phyloP scores from a whole-genome alignment of 2,329 filamentous ascomycete species.

The Talaromyces amestolkiae region DNA sequence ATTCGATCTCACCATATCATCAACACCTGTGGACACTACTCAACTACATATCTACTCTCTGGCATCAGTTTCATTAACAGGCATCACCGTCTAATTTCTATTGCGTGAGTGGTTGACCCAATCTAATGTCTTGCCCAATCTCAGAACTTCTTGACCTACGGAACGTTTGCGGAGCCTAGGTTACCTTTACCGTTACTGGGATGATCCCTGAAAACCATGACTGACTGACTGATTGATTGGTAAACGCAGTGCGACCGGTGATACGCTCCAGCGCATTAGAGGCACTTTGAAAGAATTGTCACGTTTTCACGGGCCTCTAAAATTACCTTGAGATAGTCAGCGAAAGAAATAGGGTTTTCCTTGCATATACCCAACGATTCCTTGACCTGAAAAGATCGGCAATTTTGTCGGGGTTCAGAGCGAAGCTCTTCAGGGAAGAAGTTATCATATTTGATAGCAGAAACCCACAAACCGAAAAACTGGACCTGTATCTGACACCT shows the following conservation, averaged over 20 bases:
- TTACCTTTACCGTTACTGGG: slow-evolving; percentile 6
- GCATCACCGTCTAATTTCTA: neutral
- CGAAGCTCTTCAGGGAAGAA: neutral
- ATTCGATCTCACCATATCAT: neutral
- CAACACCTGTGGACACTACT: neutral
- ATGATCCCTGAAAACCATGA: slow-evolving; percentile 10
- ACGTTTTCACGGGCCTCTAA: neutral
- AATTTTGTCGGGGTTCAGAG: neutral
- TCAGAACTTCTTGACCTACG: slow-evolving; percentile 3
- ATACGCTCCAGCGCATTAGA: neutral
- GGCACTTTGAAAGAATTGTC: neutral
- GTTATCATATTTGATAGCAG: neutral
- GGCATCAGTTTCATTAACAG: neutral
- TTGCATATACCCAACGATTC: neutral
- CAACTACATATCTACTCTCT: neutral
- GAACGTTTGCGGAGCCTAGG: slow-evolving; percentile 3
- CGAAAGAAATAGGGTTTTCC: neutral
- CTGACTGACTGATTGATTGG: neutral
- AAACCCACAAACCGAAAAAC: slow-evolving; percentile 49
- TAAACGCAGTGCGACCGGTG: slow-evolving; percentile 4
- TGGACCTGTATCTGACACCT: slow-evolving; percentile 63
- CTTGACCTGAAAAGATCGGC: neutral
- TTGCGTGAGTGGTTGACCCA: slow-evolving; percentile 7
- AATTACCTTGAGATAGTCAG: neutral
- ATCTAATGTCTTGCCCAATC: neutral